Conservation (phyloP, 176 grass and related monocot species). For the Juncus inflexus region DNA sequence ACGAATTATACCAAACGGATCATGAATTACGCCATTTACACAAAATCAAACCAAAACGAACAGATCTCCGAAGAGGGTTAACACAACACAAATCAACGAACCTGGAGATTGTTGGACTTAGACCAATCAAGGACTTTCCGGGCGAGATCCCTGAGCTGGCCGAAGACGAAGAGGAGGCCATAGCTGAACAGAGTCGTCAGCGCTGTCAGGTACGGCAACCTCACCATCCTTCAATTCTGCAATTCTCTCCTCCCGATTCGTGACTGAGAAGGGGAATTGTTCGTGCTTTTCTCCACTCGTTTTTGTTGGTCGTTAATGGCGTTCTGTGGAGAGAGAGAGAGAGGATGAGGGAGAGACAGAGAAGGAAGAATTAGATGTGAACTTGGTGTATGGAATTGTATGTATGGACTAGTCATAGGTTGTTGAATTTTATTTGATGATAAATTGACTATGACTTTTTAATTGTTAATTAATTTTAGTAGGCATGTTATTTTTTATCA, state of each 20-base stretch:
- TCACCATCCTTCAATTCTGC: slow-evolving; percentile 43
- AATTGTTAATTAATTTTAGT: too few species aligned
- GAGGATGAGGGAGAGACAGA: neutral
- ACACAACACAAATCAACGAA: neutral
- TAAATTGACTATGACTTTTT: too few species aligned
- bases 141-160: slow-evolving; percentile 72
- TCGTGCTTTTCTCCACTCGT: neutral
- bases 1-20: neutral
- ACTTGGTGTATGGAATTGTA: slow-evolving; percentile 1
- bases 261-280: neutral
- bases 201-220: slow-evolving; percentile 63
- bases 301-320: slow-evolving; percentile 23
- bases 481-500: too few species aligned
- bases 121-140: slow-evolving; percentile 62
- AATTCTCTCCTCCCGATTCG: neutral
- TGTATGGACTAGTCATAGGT: neutral
- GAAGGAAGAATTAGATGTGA: neutral
- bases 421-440: too few species aligned
- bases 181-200: slow-evolving; percentile 81
- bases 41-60: slow-evolving; percentile 19
- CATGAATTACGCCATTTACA: too few species aligned
- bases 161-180: slow-evolving; percentile 87
- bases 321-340: slow-evolving; percentile 5
- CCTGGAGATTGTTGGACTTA: slow-evolving; percentile 75
- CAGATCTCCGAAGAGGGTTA: neutral